Conservation (phyloP, 805 yeast genomes). For the Metschnikowia dekortorum region DNA sequence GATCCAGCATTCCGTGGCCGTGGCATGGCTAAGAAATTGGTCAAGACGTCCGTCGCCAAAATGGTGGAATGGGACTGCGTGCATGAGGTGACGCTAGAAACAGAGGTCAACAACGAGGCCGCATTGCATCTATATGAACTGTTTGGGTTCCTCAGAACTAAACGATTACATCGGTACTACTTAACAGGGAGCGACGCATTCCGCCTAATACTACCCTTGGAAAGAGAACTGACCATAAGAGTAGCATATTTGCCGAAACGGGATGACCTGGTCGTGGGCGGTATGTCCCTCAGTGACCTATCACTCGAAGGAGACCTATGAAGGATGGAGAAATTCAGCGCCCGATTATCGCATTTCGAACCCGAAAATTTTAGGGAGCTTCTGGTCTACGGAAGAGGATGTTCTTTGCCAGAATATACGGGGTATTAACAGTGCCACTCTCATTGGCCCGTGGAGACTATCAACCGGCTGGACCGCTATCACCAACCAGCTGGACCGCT, state of each 20-base stretch:
- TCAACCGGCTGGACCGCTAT: background rate
- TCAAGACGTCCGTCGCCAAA: conserved; percentile 53
- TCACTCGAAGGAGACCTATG: background rate
- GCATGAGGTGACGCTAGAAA: conserved; percentile 90
- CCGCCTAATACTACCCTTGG: conserved; percentile 76
- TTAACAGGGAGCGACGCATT: conserved; percentile 91
- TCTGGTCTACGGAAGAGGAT: no score
- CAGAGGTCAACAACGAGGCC: conserved; percentile 76
- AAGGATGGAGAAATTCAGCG: background rate
- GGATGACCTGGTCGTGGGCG: background rate
- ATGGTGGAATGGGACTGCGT: conserved; percentile 61
- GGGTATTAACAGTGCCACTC: no score
- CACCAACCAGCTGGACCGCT: background rate
- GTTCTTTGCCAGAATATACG: no score
- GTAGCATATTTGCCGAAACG: conserved; percentile 46
- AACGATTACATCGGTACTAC: conserved; percentile 81
- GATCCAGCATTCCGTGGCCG: conserved; percentile 63
- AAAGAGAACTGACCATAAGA: conserved; percentile 45
- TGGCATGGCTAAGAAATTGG: conserved; percentile 78
- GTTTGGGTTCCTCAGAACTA: conserved; percentile 69
- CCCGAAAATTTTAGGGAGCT: no score
- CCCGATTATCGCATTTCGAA: no score
- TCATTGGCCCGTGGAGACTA: background rate
- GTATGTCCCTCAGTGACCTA: background rate
- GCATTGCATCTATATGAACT: conserved; percentile 69